Percentiles rank a stretch among this genome's conserved stretches.
phyloP scores from a whole-genome alignment of 768 basidiomycete species.

The Xerocomus spinulosus region DNA sequence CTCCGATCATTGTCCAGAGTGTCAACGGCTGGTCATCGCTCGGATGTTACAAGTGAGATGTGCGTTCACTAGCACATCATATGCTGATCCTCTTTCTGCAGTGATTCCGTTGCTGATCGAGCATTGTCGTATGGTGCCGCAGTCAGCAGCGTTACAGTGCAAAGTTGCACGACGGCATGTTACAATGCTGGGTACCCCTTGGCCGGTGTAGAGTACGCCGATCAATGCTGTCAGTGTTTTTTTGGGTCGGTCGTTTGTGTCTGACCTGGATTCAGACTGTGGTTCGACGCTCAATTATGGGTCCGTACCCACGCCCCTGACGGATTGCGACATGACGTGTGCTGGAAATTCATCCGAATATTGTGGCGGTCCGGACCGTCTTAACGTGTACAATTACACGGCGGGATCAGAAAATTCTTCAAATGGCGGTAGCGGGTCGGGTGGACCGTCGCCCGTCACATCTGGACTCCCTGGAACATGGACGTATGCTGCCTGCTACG shows the following conservation, averaged over 20 bases:
- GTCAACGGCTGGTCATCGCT: constrained; percentile 65
- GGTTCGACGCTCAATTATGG: constrained; percentile 15
- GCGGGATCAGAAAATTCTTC: constrained; percentile 24
- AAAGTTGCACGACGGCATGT: constrained; percentile 48
- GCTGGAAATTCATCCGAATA: constrained; percentile 41
- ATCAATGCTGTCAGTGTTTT: constrained; percentile 44
- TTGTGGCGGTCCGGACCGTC: constrained; percentile 66
- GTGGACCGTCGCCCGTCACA: constrained; percentile 42
- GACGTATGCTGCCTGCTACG: constrained; percentile 62
- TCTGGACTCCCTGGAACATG: constrained; percentile 51
- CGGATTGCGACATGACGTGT: constrained; percentile 46
- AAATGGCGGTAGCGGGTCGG: constrained; percentile 26
- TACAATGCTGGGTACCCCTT: constrained; percentile 36
- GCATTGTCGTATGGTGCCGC: constrained; percentile 28
- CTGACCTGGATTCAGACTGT: constrained; percentile 35
- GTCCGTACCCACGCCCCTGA: constrained; percentile 35
- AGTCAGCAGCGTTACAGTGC: constrained; percentile 43
- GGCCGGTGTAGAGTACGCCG: constrained; percentile 45
- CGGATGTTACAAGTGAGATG: constrained; percentile 68
- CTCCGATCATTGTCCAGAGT: constrained; percentile 38
- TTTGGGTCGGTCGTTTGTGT: constrained; percentile 26
- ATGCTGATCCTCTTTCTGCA: constrained; percentile 10
- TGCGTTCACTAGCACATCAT: not conserved
- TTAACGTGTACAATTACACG: constrained; percentile 19
- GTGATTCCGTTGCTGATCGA: constrained; percentile 33